A percentile compares a stretch with the other conserved stretches of the same genome.
Conservation (phyloP, 495 filamentous ascomycete species). For the Bombardia bombarda region DNA sequence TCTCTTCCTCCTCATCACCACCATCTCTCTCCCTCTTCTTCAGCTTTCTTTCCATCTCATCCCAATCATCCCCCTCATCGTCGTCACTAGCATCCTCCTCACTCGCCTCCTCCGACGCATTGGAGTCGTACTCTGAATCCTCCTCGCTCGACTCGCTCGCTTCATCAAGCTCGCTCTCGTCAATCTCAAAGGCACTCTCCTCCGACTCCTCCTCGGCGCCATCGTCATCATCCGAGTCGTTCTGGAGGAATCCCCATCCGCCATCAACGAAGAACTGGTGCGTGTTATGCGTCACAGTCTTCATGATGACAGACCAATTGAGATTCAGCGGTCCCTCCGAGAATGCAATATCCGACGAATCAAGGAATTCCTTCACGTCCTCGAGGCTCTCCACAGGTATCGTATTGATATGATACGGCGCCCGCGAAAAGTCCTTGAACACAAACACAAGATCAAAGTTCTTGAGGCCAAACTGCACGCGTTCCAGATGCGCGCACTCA, state of each 20-base stretch:
- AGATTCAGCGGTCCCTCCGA: slow-evolving; percentile 94
- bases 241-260: slow-evolving; percentile 87
- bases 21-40: slow-evolving; percentile 78
- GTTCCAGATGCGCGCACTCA: slow-evolving; percentile 91
- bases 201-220: slow-evolving; percentile 67
- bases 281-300: slow-evolving; percentile 88
- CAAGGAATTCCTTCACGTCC: slow-evolving; percentile 95
- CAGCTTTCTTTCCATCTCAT: slow-evolving; percentile 84
- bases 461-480: slow-evolving; percentile 96
- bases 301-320: slow-evolving; percentile 99
- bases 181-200: slow-evolving; percentile 86
- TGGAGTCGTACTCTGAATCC: slow-evolving; percentile 86
- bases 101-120: slow-evolving; percentile 70
- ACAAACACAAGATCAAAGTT: slow-evolving; percentile 98
- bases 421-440: slow-evolving; percentile 87
- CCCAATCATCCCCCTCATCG: slow-evolving; percentile 85
- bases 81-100: slow-evolving; percentile 58
- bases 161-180: slow-evolving; percentile 71
- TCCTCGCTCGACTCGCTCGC: slow-evolving; percentile 77
- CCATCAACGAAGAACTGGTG: slow-evolving; percentile 93
- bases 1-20: slow-evolving; percentile 53
- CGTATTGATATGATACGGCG: slow-evolving; percentile 91
- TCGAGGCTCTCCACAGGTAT: slow-evolving; percentile 95
- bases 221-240: slow-evolving; percentile 81
- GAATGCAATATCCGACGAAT: slow-evolving; percentile 88